These are phyloP conservation scores for Penicillium hordei DNA, from an alignment of 2,329 filamentous ascomycete genomes.

Conservation along the genomic window DNA sequence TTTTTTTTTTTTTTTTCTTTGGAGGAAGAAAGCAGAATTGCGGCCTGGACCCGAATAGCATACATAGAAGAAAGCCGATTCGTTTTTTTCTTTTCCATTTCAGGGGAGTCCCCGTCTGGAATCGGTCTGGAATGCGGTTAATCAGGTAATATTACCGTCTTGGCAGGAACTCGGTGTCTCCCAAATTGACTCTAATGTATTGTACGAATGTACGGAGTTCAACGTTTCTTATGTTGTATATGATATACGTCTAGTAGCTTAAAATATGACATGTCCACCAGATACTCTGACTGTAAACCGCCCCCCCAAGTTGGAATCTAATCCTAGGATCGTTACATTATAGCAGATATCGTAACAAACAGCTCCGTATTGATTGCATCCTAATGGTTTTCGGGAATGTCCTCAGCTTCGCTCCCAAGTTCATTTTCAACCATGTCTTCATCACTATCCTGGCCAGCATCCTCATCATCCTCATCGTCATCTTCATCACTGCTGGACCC, in stretches of 20 bases:
- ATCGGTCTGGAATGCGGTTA: constrained; percentile 26
- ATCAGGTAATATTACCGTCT: constrained; percentile 24
- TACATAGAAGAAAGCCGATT: neutral
- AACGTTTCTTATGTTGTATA: neutral
- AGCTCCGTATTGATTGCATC: neutral
- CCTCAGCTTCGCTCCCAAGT: constrained; percentile 47
- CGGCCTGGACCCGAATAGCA: neutral
- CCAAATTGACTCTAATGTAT: neutral
- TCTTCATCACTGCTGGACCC: constrained; percentile 46
- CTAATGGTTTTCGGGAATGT: constrained; percentile 34
- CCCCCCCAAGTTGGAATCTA: no score
- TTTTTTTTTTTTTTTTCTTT: neutral
- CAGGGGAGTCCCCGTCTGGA: constrained; percentile 19
- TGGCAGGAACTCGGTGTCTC: constrained; percentile 14
- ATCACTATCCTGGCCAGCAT: constrained; percentile 30
- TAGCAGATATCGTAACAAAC: neutral
- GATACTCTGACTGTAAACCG: constrained; percentile 7
- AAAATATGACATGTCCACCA: constrained; percentile 26
- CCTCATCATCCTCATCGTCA: constrained; percentile 31
- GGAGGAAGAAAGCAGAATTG: neutral
- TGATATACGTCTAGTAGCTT: neutral
- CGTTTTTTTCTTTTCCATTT: constrained; percentile 2
- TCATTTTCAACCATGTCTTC: constrained; percentile 41
- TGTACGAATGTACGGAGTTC: constrained; percentile 6
- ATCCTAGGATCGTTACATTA: neutral